Evolutionary conservation across 176 grass and related monocot genomes (phyloP).

Genomic region (Musa beccarii): DNA sequence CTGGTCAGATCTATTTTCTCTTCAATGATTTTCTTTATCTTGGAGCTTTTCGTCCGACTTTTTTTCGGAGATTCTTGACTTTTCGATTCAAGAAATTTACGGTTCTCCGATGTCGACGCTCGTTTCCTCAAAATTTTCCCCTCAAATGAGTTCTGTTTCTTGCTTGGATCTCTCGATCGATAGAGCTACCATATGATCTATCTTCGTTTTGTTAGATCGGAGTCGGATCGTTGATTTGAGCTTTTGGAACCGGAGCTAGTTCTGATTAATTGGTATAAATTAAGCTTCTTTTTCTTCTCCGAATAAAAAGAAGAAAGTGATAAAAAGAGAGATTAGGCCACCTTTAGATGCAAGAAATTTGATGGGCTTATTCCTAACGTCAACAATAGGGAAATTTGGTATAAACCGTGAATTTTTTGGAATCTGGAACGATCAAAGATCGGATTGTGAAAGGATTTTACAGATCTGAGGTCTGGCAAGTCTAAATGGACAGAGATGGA

Average conservation of each 20-base stretch:
- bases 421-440: not conserved
- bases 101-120: no score
- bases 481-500: not conserved
- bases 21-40: conserved; percentile 6
- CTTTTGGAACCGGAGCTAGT: not conserved
- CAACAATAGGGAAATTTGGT: not conserved
- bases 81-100: not conserved
- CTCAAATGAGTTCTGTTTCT: no score
- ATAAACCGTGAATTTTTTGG: not conserved
- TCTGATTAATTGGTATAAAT: not conserved
- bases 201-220: not conserved
- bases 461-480: not conserved
- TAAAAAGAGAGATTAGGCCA: not conserved
- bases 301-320: not conserved
- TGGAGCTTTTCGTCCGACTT: no score
- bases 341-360: not conserved
- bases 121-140: no score
- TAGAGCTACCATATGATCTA: no score
- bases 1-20: not conserved
- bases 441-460: not conserved
- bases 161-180: no score
- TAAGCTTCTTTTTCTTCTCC: not conserved
- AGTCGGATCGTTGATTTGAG: not conserved
- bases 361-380: not conserved
- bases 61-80: not conserved